Evolutionary conservation across 768 basidiomycete species (phyloP).

Genomic region (Psilocybe sp.): DNA sequence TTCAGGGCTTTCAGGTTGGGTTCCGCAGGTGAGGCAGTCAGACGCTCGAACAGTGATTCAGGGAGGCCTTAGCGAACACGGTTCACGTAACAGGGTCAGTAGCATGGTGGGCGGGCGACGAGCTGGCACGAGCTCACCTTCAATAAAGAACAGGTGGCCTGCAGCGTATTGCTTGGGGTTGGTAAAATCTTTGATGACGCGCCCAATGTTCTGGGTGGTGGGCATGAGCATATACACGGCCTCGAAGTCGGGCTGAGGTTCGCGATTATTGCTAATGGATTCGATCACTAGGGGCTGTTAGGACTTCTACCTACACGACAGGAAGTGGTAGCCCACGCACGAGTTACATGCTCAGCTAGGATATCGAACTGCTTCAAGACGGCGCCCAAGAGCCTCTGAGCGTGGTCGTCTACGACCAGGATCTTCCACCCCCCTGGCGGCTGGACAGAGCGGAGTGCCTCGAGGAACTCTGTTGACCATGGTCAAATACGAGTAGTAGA

Average conservation of each 20-base stretch:
- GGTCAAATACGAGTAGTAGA: slow-evolving; percentile 2
- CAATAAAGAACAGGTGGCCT: slow-evolving; percentile 92
- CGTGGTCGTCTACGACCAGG: slow-evolving; percentile 92
- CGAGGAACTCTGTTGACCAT: slow-evolving; percentile 67
- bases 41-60: slow-evolving; percentile 71
- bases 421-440: slow-evolving; percentile 95
- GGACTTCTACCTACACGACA: slow-evolving; percentile 1
- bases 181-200: slow-evolving; percentile 83
- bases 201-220: slow-evolving; percentile 89
- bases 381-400: slow-evolving; percentile 77
- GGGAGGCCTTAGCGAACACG: slow-evolving; percentile 53
- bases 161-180: slow-evolving; percentile 68
- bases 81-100: not conserved
- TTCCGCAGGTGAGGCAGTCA: slow-evolving; percentile 75
- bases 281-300: slow-evolving; percentile 73
- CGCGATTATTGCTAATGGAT: slow-evolving; percentile 78
- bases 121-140: slow-evolving; percentile 44
- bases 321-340: slow-evolving; percentile 46
- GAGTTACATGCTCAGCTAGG: slow-evolving; percentile 91
- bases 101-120: not conserved
- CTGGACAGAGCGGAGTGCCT: slow-evolving; percentile 82
- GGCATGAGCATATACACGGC: slow-evolving; percentile 95
- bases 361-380: slow-evolving; percentile 94
- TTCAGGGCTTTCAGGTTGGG: slow-evolving; percentile 73
- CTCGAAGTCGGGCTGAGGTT: slow-evolving; percentile 82